A percentile compares a stretch with the other conserved stretches of the same genome.
Evolutionary conservation across 441 rosid genomes (phyloP).

Genomic region (Biscutella laevigata): DNA sequence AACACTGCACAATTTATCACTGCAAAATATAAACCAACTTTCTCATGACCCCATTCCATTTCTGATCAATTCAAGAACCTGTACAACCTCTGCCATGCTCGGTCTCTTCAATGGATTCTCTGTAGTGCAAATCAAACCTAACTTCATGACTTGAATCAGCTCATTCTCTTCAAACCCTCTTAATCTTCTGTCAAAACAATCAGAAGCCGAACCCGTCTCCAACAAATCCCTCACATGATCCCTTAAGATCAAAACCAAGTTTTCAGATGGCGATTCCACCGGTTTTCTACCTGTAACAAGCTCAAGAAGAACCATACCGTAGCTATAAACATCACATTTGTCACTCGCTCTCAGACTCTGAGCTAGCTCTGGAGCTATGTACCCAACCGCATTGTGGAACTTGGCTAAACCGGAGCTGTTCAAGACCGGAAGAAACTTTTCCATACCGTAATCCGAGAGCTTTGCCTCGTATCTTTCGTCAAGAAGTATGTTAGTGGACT

Average conservation of each 20-base stretch:
- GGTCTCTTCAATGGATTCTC: slow-evolving; percentile 75
- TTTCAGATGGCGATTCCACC: slow-evolving; percentile 48
- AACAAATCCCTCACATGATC: slow-evolving; percentile 68
- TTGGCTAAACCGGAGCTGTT: slow-evolving; percentile 56
- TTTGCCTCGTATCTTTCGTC: slow-evolving; percentile 66
- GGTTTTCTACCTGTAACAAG: slow-evolving; percentile 80
- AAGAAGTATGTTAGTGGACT: slow-evolving; percentile 73
- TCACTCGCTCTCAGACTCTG: slow-evolving; percentile 69
- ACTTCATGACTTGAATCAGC: slow-evolving; percentile 78
- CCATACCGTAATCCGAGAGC: slow-evolving; percentile 77
- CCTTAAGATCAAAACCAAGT: slow-evolving; percentile 55
- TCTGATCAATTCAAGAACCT: slow-evolving; percentile 83
- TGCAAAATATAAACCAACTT: neutral
- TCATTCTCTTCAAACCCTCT: slow-evolving; percentile 69
- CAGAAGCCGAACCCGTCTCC: slow-evolving; percentile 70
- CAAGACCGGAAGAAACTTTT: slow-evolving; percentile 64
- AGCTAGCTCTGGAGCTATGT: slow-evolving; percentile 86
- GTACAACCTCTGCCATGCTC: slow-evolving; percentile 91
- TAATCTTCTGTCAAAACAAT: slow-evolving; percentile 65
- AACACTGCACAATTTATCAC: slow-evolving; percentile 4
- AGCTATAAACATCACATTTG: slow-evolving; percentile 83
- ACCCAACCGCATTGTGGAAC: slow-evolving; percentile 75
- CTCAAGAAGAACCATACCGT: slow-evolving; percentile 83
- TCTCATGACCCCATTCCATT: slow-evolving; percentile 47
- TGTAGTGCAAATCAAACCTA: slow-evolving; percentile 73